Evolutionary conservation across 2,329 filamentous ascomycete species (phyloP).

Genomic region (Fusarium longipes): DNA sequence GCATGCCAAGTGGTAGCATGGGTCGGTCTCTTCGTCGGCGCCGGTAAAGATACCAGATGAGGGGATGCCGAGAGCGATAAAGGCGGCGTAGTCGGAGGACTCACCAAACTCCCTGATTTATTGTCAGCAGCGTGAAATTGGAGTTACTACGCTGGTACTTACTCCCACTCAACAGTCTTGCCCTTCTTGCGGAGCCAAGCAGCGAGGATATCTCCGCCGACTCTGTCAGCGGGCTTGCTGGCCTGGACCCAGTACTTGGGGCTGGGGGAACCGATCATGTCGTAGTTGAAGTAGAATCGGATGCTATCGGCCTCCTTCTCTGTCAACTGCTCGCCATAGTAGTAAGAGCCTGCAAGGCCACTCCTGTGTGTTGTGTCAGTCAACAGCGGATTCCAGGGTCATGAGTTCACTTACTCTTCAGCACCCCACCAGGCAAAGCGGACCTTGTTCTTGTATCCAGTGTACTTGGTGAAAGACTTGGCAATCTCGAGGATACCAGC

Average conservation of each 20-base stretch:
- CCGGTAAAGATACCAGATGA: conserved; percentile 56
- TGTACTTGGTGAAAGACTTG: conserved; percentile 52
- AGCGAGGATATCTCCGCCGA: conserved; percentile 51
- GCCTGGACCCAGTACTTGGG: conserved; percentile 56
- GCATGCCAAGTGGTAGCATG: conserved; percentile 55
- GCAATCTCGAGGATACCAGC: conserved; percentile 55
- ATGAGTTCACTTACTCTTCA: conserved; percentile 50
- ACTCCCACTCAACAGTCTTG: conserved; percentile 49
- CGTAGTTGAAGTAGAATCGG: conserved; percentile 75
- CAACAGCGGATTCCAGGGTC: accelerated
- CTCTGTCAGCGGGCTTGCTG: conserved; percentile 53
- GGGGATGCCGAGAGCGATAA: conserved; percentile 55
- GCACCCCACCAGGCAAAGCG: conserved; percentile 58
- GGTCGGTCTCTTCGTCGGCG: conserved; percentile 50
- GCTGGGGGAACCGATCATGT: conserved; percentile 71
- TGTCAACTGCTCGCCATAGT: conserved; percentile 54
- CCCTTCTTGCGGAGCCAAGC: conserved; percentile 53
- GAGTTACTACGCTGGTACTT: background rate
- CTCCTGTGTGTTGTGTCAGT: conserved; percentile 43
- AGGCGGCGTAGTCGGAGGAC: conserved; percentile 56
- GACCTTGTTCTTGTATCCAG: conserved; percentile 56
- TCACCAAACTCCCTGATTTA: conserved; percentile 49
- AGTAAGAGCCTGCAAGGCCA: conserved; percentile 57
- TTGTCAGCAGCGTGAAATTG: conserved; percentile 2
- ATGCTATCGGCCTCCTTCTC: conserved; percentile 63